Percentiles rank a stretch among this genome's conserved stretches.
These are phyloP conservation scores for Boletus barrowsii DNA, from an alignment of 768 basidiomycete genomes.

Conservation along the genomic window DNA sequence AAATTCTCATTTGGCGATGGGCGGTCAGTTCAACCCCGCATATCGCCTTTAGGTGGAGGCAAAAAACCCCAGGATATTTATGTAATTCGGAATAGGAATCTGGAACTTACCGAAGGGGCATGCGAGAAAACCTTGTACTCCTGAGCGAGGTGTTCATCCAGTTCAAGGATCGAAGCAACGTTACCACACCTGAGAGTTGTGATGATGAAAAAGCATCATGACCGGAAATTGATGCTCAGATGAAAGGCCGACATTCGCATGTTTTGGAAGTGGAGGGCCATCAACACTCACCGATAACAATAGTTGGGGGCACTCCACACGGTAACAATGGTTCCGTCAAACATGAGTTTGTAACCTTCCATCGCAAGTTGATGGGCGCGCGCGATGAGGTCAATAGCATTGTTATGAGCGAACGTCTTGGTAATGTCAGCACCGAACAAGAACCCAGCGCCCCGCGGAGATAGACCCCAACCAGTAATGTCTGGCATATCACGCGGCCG, in stretches of 20 bases:
- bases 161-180: slow-evolving; percentile 89
- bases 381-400: slow-evolving; percentile 92
- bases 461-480: slow-evolving; percentile 92
- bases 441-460: slow-evolving; percentile 96
- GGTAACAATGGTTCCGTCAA: slow-evolving; percentile 91
- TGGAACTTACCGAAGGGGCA: slow-evolving; percentile 70
- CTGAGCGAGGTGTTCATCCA: slow-evolving; percentile 90
- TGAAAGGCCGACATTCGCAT: slow-evolving; percentile 13
- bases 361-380: slow-evolving; percentile 97
- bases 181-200: slow-evolving; percentile 75
- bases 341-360: slow-evolving; percentile 98
- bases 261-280: slow-evolving; percentile 7
- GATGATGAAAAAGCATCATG: slow-evolving; percentile 11
- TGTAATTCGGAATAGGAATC: slow-evolving; percentile 5
- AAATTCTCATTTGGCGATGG: slow-evolving; percentile 4
- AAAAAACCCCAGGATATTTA: slow-evolving; percentile 16
- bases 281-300: slow-evolving; percentile 78
- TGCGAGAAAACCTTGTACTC: slow-evolving; percentile 96
- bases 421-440: slow-evolving; percentile 93
- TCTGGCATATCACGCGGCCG: slow-evolving; percentile 41
- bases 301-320: slow-evolving; percentile 99
- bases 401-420: slow-evolving; percentile 84
- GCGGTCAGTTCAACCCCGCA: slow-evolving; percentile 22
- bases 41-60: slow-evolving; percentile 20
- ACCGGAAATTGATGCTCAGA: slow-evolving; percentile 25